Percentiles rank a stretch among this genome's conserved stretches.
phyloP scores from a whole-genome alignment of 768 basidiomycete species.

The Tylopilus intermedius region DNA sequence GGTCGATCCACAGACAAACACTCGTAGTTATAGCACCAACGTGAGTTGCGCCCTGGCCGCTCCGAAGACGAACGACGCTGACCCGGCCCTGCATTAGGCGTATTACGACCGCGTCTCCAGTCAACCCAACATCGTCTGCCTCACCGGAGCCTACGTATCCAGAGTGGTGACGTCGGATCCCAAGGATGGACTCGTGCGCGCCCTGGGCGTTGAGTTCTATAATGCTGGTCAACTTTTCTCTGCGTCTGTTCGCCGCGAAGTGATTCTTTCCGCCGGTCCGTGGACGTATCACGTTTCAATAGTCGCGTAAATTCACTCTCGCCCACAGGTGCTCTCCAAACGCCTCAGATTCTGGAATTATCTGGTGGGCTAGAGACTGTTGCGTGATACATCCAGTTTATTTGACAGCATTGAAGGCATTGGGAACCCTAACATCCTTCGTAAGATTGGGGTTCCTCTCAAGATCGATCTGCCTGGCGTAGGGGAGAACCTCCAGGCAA shows the following conservation, averaged over 20 bases:
- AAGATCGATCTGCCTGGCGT: slow-evolving; percentile 33
- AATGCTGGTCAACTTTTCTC: slow-evolving; percentile 9
- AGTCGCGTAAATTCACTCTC: background rate
- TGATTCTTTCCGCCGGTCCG: slow-evolving; percentile 19
- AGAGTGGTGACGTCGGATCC: slow-evolving; percentile 15
- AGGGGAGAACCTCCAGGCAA: slow-evolving; percentile 7
- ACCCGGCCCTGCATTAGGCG: background rate
- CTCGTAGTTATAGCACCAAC: no score
- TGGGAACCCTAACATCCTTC: slow-evolving; percentile 9
- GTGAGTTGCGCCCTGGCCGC: no score
- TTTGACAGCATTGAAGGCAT: slow-evolving; percentile 6
- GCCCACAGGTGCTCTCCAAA: slow-evolving; percentile 25
- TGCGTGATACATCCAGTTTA: no score
- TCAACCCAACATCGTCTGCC: slow-evolving; percentile 20
- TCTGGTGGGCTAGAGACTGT: slow-evolving; percentile 14
- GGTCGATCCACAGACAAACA: no score
- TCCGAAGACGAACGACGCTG: no score
- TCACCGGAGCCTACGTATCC: slow-evolving; percentile 20
- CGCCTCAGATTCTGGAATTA: slow-evolving; percentile 34
- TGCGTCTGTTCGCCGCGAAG: slow-evolving; percentile 14
- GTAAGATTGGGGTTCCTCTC: slow-evolving; percentile 19
- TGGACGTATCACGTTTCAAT: background rate
- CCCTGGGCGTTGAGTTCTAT: slow-evolving; percentile 22
- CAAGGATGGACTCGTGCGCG: slow-evolving; percentile 1
- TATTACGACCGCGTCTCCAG: background rate